Percentiles rank a stretch among this genome's conserved stretches.
These are phyloP conservation scores for Alternaria sp. DNA, from an alignment of 2,329 filamentous ascomycete genomes.

Conservation along the genomic window DNA sequence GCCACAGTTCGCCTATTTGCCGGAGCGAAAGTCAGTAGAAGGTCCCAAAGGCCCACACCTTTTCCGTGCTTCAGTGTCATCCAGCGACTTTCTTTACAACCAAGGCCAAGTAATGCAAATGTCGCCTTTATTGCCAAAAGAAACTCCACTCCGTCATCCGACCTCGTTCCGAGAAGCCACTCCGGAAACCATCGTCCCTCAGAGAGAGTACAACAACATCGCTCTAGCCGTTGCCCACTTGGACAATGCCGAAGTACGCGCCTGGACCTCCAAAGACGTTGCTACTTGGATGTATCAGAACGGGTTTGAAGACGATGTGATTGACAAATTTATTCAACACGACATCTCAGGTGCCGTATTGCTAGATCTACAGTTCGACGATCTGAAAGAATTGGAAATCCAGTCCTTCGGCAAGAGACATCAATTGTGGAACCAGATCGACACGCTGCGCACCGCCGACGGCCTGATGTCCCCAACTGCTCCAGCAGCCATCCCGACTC, in stretches of 20 bases:
- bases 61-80: conserved; percentile 75
- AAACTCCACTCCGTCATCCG: conserved; percentile 56
- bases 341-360: conserved; percentile 90
- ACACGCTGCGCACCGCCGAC: conserved; percentile 66
- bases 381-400: conserved; percentile 82
- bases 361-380: conserved; percentile 90
- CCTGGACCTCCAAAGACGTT: conserved; percentile 79
- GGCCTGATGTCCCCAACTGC: conserved; percentile 51
- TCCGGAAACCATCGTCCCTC: conserved; percentile 49
- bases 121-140: conserved; percentile 76
- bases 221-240: conserved; percentile 63
- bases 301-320: conserved; percentile 77
- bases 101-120: conserved; percentile 65
- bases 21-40: conserved; percentile 71
- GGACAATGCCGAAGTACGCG: conserved; percentile 66
- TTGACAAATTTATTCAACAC: conserved; percentile 87
- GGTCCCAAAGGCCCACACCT: conserved; percentile 87
- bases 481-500: conserved; percentile 58
- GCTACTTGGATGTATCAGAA: conserved; percentile 86
- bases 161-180: conserved; percentile 54
- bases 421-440: conserved; percentile 81
- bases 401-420: conserved; percentile 82
- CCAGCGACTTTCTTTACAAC: conserved; percentile 61
- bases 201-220: conserved; percentile 61
- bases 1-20: conserved; percentile 67